These are phyloP conservation scores for Colletotrichum abscissum DNA, from an alignment of 2,329 filamentous ascomycete genomes.

Conservation along the genomic window DNA sequence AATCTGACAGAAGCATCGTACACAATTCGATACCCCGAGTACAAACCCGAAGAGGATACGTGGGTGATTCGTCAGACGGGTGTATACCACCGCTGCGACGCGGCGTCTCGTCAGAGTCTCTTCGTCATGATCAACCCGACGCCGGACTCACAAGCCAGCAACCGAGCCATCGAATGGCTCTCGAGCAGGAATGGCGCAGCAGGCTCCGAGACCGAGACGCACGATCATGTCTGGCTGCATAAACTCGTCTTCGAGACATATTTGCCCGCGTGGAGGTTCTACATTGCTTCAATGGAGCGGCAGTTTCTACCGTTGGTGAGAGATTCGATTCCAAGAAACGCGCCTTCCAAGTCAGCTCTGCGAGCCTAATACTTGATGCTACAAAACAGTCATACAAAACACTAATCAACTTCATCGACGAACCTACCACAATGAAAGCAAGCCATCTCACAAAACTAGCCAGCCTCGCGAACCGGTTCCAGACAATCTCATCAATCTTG, in stretches of 20 bases:
- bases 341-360: no score
- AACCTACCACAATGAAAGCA: background rate
- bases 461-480: background rate
- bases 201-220: background rate
- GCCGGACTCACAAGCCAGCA: background rate
- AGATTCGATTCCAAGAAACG: background rate
- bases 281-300: background rate
- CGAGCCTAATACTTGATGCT: no score
- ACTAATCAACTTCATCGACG: background rate
- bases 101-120: background rate
- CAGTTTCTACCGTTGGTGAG: background rate
- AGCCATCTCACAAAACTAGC: background rate
- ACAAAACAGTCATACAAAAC: background rate
- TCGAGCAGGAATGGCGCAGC: background rate
- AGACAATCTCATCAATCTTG: background rate
- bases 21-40: conserved; percentile 1
- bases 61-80: conserved; percentile 20
- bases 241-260: background rate
- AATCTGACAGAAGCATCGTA: background rate
- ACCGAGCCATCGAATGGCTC: background rate
- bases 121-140: background rate
- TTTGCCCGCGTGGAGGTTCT: background rate
- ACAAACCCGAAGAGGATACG: background rate
- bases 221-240: background rate
- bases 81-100: background rate